Percentiles rank a stretch among this genome's conserved stretches.
Conservation (phyloP, 805 yeast species). For the Suhomyces canberraensis region DNA sequence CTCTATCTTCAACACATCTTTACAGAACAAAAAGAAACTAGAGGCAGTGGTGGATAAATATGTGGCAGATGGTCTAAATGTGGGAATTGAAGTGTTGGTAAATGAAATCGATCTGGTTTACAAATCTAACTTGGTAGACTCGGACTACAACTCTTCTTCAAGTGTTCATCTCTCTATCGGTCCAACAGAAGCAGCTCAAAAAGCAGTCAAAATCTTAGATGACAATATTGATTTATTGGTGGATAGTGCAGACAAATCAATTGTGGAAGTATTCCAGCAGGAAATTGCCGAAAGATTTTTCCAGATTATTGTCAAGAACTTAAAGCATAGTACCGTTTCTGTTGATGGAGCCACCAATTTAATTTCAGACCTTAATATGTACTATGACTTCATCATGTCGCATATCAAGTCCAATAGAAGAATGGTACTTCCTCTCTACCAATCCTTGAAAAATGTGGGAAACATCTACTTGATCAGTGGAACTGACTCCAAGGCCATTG, state of each 20-base stretch:
- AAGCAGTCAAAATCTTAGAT: constrained; percentile 58
- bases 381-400: constrained; percentile 61
- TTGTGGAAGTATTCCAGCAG: constrained; percentile 89
- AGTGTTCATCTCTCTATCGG: constrained; percentile 23
- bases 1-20: constrained; percentile 74
- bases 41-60: constrained; percentile 80
- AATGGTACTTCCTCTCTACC: constrained; percentile 70
- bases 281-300: constrained; percentile 89
- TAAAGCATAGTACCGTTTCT: constrained; percentile 69
- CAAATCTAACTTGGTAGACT: constrained; percentile 51
- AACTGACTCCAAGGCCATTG: constrained; percentile 77
- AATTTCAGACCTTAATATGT: constrained; percentile 76
- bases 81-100: constrained; percentile 87
- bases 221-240: constrained; percentile 70
- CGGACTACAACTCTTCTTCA: constrained; percentile 57
- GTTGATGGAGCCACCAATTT: constrained; percentile 79
- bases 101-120: constrained; percentile 70
- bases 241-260: constrained; percentile 82
- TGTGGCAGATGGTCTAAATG: constrained; percentile 89
- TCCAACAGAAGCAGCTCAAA: constrained; percentile 60
- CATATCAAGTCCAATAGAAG: constrained; percentile 56
- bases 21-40: constrained; percentile 74
- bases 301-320: constrained; percentile 67
- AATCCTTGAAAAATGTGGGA: constrained; percentile 79
- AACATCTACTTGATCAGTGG: constrained; percentile 73